A percentile compares a stretch with the other conserved stretches of the same genome.
Conservation (phyloP, 306 rosid genomes). For the Castanospermum australe region DNA sequence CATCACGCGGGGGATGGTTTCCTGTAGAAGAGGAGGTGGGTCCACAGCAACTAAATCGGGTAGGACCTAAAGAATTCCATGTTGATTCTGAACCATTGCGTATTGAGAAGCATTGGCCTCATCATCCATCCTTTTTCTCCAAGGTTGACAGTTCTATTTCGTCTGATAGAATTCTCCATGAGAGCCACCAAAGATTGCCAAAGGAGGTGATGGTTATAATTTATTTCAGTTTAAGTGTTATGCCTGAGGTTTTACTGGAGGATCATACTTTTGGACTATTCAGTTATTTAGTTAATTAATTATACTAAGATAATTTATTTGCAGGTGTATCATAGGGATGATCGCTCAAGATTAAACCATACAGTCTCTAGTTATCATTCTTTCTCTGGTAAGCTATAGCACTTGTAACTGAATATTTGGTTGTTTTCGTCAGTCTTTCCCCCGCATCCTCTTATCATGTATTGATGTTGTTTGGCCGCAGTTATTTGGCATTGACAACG, state of each 20-base stretch:
- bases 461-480: constrained; percentile 7
- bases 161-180: constrained; percentile 74
- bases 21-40: constrained; percentile 90
- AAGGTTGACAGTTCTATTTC: constrained; percentile 69
- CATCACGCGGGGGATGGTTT: constrained; percentile 75
- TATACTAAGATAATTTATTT: constrained; percentile 21
- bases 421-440: neutral
- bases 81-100: constrained; percentile 68
- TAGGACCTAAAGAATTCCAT: constrained; percentile 69
- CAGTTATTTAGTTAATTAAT: constrained; percentile 12
- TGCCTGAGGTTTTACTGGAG: constrained; percentile 22
- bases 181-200: constrained; percentile 65
- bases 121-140: constrained; percentile 67
- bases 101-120: constrained; percentile 74
- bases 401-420: constrained; percentile 15
- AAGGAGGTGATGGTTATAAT: constrained; percentile 64
- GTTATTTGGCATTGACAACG: constrained; percentile 12
- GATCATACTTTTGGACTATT: constrained; percentile 1
- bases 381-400: constrained; percentile 62
- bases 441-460: neutral
- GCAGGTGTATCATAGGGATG: constrained; percentile 89
- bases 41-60: constrained; percentile 61
- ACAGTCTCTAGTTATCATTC: constrained; percentile 56
- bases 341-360: constrained; percentile 75
- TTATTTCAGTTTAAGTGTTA: constrained; percentile 25